Evolutionary conservation across 345 rosid species (phyloP).

Genomic region (Euphorbia pulcherrima): DNA sequence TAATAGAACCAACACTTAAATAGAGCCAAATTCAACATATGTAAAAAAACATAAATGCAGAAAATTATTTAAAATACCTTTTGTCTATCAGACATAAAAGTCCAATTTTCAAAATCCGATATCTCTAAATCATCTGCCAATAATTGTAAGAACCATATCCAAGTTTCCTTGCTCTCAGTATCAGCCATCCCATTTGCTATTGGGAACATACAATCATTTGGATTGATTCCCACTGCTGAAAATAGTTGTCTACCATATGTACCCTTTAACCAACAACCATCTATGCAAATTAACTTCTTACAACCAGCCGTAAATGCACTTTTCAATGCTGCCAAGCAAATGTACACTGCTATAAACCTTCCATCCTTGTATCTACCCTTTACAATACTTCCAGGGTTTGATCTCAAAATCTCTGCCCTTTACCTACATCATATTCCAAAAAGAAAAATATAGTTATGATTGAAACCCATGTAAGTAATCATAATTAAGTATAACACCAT

Average conservation of each 20-base stretch:
- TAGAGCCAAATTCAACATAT: too few relatives aligned
- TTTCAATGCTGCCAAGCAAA: neutral
- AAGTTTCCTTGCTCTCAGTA: neutral
- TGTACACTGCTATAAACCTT: neutral
- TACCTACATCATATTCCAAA: too few relatives aligned
- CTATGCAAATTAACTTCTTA: neutral
- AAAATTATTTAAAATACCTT: too few relatives aligned
- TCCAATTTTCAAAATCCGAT: neutral
- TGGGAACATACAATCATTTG: neutral
- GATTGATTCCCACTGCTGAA: neutral
- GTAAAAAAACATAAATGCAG: too few relatives aligned
- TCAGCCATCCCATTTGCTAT: neutral
- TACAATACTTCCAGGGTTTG: neutral
- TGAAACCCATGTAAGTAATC: neutral
- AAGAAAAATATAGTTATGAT: too few relatives aligned
- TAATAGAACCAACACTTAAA: too few relatives aligned
- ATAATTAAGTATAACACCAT: neutral
- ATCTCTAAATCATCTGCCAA: neutral
- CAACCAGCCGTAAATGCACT: neutral
- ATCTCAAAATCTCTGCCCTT: neutral
- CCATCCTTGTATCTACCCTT: neutral
- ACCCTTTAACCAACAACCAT: neutral
- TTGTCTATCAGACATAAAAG: neutral
- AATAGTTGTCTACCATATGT: neutral
- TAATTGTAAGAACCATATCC: neutral